A percentile compares a stretch with the other conserved stretches of the same genome.
These are phyloP conservation scores for Ustilago tritici DNA, from an alignment of 1,284 basidiomycete species.

Conservation along the genomic window DNA sequence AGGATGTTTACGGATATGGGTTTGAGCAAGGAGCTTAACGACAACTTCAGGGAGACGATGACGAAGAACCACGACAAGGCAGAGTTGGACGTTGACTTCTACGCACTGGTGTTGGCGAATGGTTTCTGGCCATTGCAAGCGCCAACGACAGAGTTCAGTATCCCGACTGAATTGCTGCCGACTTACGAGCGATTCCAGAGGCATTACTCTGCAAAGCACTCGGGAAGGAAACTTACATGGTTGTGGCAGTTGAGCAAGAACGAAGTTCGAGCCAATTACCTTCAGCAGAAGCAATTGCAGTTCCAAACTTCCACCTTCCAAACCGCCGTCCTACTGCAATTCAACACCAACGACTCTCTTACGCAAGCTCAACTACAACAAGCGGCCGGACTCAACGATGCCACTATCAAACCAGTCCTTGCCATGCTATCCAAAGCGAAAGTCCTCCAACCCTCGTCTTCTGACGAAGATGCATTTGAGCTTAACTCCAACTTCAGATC, in stretches of 20 bases:
- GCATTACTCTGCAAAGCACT: slow-evolving; percentile 94
- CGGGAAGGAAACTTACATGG: slow-evolving; percentile 95
- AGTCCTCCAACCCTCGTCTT: slow-evolving; percentile 76
- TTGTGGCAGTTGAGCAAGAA: slow-evolving; percentile 98
- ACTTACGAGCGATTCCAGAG: slow-evolving; percentile 92
- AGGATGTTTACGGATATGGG: slow-evolving; percentile 99
- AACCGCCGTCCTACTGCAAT: slow-evolving; percentile 92
- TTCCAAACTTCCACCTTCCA: slow-evolving; percentile 95
- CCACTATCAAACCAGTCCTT: slow-evolving; percentile 86
- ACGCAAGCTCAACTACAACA: slow-evolving; percentile 82
- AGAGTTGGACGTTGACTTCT: slow-evolving; percentile 79
- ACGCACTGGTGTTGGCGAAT: slow-evolving; percentile 91
- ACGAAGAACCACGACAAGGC: slow-evolving; percentile 76
- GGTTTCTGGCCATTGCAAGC: slow-evolving; percentile 95
- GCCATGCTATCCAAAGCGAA: slow-evolving; percentile 88
- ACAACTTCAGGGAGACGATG: slow-evolving; percentile 96
- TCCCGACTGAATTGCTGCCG: slow-evolving; percentile 86
- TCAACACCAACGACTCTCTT: slow-evolving; percentile 86
- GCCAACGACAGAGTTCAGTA: slow-evolving; percentile 84
- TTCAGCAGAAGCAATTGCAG: slow-evolving; percentile 89
- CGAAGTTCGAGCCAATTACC: slow-evolving; percentile 91
- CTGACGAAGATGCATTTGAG: slow-evolving; percentile 80
- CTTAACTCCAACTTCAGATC: slow-evolving; percentile 82
- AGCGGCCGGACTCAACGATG: slow-evolving; percentile 85
- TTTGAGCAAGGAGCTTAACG: slow-evolving; percentile 93